phyloP scores from a whole-genome alignment of 2,329 filamentous ascomycete species.

The Taxawa tesnikishii region DNA sequence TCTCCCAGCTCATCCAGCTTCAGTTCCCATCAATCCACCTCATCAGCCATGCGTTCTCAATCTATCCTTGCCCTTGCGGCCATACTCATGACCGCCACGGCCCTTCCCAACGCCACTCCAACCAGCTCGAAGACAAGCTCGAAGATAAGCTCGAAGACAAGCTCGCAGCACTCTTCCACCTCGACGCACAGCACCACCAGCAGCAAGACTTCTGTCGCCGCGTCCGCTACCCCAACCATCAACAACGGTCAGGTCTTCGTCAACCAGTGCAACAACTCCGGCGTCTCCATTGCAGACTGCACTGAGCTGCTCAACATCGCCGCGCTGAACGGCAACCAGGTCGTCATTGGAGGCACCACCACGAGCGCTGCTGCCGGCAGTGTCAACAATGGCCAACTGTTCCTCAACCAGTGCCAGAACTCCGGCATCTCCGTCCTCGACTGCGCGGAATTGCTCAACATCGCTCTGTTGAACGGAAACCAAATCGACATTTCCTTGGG shows the following conservation, averaged over 20 bases:
- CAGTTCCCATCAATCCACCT: too few species aligned
- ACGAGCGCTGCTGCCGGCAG: constrained; percentile 1
- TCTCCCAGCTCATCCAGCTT: too few species aligned
- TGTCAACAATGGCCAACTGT: constrained; percentile 7
- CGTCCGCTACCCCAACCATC: constrained; percentile 2
- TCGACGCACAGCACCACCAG: constrained; percentile 1
- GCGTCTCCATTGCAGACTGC: constrained; percentile 9
- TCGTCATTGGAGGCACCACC: constrained; percentile 3
- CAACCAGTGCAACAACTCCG: constrained; percentile 6
- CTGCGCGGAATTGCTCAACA: constrained; percentile 7
- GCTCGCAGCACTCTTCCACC: constrained; percentile 2
- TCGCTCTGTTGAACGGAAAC: constrained; percentile 7
- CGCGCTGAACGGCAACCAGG: constrained; percentile 7
- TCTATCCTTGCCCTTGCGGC: too few species aligned
- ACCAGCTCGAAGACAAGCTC: neutral
- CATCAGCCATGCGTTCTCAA: too few species aligned
- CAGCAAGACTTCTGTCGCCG: neutral
- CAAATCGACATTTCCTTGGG: too few species aligned
- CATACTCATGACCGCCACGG: too few species aligned
- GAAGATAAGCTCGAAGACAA: constrained; percentile 11
- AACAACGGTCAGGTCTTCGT: constrained; percentile 7
- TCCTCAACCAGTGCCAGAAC: constrained; percentile 8
- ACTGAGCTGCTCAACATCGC: constrained; percentile 8
- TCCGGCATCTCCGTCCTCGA: constrained; percentile 8
- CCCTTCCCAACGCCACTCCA: too few species aligned